Evolutionary conservation across 805 yeast genomes (phyloP).

Genomic region (Wickerhamomyces queroliae): DNA sequence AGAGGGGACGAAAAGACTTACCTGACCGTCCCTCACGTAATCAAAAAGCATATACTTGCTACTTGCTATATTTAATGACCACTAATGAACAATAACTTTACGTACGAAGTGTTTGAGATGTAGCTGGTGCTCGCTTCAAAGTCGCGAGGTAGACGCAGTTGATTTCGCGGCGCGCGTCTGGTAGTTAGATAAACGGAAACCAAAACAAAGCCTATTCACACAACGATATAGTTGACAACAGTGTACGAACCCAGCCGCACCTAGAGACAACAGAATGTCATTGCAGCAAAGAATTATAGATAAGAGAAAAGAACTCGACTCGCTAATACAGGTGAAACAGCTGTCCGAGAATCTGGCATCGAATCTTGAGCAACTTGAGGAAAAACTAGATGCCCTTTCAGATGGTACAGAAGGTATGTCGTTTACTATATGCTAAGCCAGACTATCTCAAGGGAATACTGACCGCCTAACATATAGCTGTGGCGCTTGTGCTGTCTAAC

Average conservation of each 20-base stretch:
- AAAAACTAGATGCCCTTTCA: slow-evolving; percentile 36
- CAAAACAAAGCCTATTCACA: no score
- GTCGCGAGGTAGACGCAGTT: no score
- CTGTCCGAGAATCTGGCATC: slow-evolving; percentile 39
- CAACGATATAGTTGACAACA: no score
- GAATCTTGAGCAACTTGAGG: slow-evolving; percentile 43
- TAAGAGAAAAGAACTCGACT: slow-evolving; percentile 45
- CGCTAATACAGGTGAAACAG: slow-evolving; percentile 40
- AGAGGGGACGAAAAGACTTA: slow-evolving; percentile 17
- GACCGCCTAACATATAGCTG: slow-evolving; percentile 28
- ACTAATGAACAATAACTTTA: no score
- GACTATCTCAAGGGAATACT: background rate
- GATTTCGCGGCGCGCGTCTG: no score
- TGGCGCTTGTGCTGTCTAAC: slow-evolving; percentile 51
- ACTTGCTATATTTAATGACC: no score
- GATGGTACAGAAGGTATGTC: slow-evolving; percentile 46
- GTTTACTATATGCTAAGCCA: no score
- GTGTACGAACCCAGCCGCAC: background rate
- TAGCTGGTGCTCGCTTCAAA: no score
- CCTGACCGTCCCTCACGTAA: no score
- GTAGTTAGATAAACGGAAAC: no score
- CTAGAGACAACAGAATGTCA: slow-evolving; percentile 11
- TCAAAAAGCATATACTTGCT: no score
- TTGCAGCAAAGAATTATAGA: slow-evolving; percentile 29
- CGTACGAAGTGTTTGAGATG: no score